A percentile compares a stretch with the other conserved stretches of the same genome.
These are phyloP conservation scores for Lentinula edodes DNA, from an alignment of 768 basidiomycete genomes.

Conservation along the genomic window DNA sequence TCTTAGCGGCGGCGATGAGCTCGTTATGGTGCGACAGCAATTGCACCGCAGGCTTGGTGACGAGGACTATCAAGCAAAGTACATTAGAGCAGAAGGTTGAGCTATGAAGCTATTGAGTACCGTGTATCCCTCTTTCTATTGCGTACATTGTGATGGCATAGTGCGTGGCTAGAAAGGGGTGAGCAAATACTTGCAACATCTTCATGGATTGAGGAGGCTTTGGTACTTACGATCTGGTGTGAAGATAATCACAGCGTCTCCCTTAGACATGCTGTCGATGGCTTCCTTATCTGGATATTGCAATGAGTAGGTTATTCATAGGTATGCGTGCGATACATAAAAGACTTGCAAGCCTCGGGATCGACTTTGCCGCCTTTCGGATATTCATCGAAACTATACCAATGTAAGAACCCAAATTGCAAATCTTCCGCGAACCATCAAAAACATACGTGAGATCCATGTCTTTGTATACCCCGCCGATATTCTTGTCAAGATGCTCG, in stretches of 20 bases:
- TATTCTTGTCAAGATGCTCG: constrained; percentile 75
- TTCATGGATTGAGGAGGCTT: not conserved
- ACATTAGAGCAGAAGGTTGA: not conserved
- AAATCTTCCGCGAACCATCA: not conserved
- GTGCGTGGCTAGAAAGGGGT: constrained; percentile 59
- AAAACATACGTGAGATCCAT: constrained; percentile 71
- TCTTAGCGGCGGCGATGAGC: constrained; percentile 69
- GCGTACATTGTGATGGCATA: constrained; percentile 83
- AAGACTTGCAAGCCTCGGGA: constrained; percentile 72
- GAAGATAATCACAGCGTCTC: constrained; percentile 90
- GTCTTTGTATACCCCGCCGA: constrained; percentile 78
- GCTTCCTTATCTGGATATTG: constrained; percentile 64
- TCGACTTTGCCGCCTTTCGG: constrained; percentile 67
- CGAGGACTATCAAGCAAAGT: constrained; percentile 38
- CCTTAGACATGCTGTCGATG: constrained; percentile 70
- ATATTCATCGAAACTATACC: constrained; percentile 66
- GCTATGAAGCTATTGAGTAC: not conserved
- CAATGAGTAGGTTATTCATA: not conserved
- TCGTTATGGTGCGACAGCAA: constrained; percentile 77
- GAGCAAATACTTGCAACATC: not conserved
- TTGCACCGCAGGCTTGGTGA: constrained; percentile 92
- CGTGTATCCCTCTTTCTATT: constrained; percentile 79
- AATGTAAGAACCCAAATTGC: not conserved
- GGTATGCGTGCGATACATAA: not conserved
- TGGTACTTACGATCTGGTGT: constrained; percentile 75